Evolutionary conservation across 306 rosid species (phyloP).

Genomic region (Heteromeles arbutifolia): DNA sequence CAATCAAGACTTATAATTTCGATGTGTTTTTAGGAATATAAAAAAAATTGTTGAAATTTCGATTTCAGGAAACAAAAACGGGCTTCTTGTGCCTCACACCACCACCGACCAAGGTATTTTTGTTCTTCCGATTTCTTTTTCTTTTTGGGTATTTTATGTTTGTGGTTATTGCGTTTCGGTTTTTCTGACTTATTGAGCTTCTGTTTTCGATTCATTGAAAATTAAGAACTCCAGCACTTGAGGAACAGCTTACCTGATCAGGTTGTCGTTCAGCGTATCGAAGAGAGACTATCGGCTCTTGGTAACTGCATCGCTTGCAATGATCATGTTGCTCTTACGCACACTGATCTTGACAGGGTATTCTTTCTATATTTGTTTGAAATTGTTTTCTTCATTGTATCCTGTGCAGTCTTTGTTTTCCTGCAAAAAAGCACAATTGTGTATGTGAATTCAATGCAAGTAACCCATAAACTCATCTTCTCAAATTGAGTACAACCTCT

Average conservation of each 20-base stretch:
- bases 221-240: constrained; percentile 86
- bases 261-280: constrained; percentile 85
- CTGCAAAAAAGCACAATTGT: neutral
- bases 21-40: neutral
- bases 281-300: constrained; percentile 83
- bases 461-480: neutral
- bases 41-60: neutral
- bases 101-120: constrained; percentile 83
- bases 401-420: neutral
- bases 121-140: neutral
- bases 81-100: constrained; percentile 88
- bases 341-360: constrained; percentile 95
- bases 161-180: neutral
- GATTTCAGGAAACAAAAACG: constrained; percentile 78
- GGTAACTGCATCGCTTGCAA: constrained; percentile 95
- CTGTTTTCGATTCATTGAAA: constrained; percentile 1
- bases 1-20: neutral
- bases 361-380: neutral
- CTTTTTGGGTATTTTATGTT: neutral
- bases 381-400: neutral
- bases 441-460: neutral
- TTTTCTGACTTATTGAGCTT: neutral
- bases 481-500: neutral
- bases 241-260: constrained; percentile 89
- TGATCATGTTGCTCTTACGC: constrained; percentile 91